Evolutionary conservation across 768 basidiomycete species (phyloP), one percentile per base, ranked within the genome.

Genomic region (Mycena haematopus): DNA sequence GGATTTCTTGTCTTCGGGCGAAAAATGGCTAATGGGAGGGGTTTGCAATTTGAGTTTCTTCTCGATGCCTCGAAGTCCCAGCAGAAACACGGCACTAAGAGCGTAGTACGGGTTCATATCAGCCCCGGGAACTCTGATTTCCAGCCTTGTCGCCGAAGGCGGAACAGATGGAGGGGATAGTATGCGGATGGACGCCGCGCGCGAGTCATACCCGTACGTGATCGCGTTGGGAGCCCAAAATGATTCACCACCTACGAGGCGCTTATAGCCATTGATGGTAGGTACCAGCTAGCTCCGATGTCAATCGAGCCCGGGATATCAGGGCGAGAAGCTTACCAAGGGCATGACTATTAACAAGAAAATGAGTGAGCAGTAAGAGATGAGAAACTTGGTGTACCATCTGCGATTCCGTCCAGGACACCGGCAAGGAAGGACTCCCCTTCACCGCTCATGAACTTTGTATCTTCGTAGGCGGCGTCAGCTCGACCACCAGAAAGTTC

Each of bases 371-470:
- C 22, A 58, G 44, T 17, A 13, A 52, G 6, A 45, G 42, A 17
- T 51, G 21, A 24, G 52, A 51, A 11, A 21, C 24, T 51, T 1
- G 10, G 72, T 87, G 60, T 71, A 95, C 95, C 86, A 75, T 98
- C 96, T 13, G 92, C 84, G 54, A 99, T 81, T 36, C 97, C 97
- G 60, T 91, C 89, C 24, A 99, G 74, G 7, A 99, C 73, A 11
- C 97, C 97, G 6, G 95, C 96, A n/a, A 99, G 81, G 82, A 99
- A 99, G 79, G 86, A 88, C 75, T 99, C 97, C 15, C 81, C 93
- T 67, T 84, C 84, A 72, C 91, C 79, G 64, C 92, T 95, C 52
- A 99, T 81, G 71, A 86, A 92, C 75, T 84, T 92, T 1, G 91
- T 91, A 70, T 99, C 96, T 19, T 90, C 83, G 66, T 86, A 90